Base-by-base conservation (phyloP, 352 stramenopile genomes). In the Phytophthora nicotianae region DNA sequence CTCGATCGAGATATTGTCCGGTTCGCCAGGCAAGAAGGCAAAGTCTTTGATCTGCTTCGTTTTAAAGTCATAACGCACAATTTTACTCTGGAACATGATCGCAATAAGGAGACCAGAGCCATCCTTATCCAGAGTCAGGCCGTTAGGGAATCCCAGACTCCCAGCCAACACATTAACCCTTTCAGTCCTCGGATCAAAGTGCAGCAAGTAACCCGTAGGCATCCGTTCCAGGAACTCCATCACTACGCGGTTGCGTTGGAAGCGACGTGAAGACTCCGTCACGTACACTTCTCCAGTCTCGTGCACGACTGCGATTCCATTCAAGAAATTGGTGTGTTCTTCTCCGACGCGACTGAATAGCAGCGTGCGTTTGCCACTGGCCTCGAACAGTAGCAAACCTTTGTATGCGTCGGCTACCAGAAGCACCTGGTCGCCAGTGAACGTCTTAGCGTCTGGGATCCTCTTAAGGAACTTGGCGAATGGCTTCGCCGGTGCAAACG, bases 361-460 rank as follows among this genome's bases (percentile, higher is more conserved):
- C 58, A 82, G 45, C 23, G 72, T 85, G 55, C 72, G 77, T 23
- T 76, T 70, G 38, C 81, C 81, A 17, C 60, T 68, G 26, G 74
- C 81, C 29, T 90, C 81, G 38, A 90, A 75, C 13, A 90, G 60
- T 20, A 81, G 46, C 47, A 90, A 58, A 10, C 81, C 81, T 24
- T 82, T 82, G 69, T 86, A 87, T 0, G 81, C 76, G 27, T 90
- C 81, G 8, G 78, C 81, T 9, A 88, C 74, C 0, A 90, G 65
- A 51, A 90, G 60, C 69, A 90, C 76, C 20, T 83, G 69, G 35
- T 86, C 72, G 2, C 52, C 64, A 5, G 65, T 21, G 37, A 90
- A 88, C 27, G 81, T 33, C 53, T 74, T 65, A 1, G 72, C 58
- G 24, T 68, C 57, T 24, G 72, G 68, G 47, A 90, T 83, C 46